Evolutionary conservation across 2,329 filamentous ascomycete genomes (phyloP).

Genomic region (Botryotinia calthae): DNA sequence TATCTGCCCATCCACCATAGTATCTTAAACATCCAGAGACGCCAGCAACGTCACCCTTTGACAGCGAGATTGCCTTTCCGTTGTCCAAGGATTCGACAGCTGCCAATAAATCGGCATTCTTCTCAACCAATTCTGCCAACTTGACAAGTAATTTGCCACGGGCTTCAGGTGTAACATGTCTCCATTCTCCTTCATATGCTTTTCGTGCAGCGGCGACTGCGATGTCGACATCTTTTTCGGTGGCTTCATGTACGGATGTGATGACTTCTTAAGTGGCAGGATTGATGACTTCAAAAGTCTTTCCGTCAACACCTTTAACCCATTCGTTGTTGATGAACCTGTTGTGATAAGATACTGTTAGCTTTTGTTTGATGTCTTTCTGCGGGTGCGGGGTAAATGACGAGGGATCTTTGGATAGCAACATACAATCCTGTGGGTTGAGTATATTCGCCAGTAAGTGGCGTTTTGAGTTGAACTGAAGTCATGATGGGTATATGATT

Average conservation of each 20-base stretch:
- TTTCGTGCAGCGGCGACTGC: slow-evolving; percentile 83
- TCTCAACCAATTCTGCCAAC: slow-evolving; percentile 76
- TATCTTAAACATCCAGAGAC: slow-evolving; percentile 74
- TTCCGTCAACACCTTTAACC: slow-evolving; percentile 77
- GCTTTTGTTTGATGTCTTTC: background rate
- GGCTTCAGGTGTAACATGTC: slow-evolving; percentile 63
- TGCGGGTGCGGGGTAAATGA: slow-evolving; percentile 24
- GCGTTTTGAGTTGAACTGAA: slow-evolving; percentile 35
- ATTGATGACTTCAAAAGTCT: slow-evolving; percentile 92
- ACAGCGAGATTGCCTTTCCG: slow-evolving; percentile 76
- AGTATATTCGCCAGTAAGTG: slow-evolving; percentile 38
- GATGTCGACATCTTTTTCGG: slow-evolving; percentile 79
- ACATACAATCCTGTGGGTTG: slow-evolving; percentile 46
- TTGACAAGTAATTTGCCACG: slow-evolving; percentile 70
- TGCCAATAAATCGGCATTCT: slow-evolving; percentile 73
- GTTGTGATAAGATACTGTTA: slow-evolving; percentile 6
- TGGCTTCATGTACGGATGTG: slow-evolving; percentile 77
- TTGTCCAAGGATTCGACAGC: slow-evolving; percentile 86
- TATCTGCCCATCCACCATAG: slow-evolving; percentile 74
- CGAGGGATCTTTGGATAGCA: background rate
- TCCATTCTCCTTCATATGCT: slow-evolving; percentile 76
- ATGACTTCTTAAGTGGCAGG: slow-evolving; percentile 82
- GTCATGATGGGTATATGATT: slow-evolving; percentile 30
- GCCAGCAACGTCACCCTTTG: slow-evolving; percentile 69
- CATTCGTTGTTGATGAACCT: slow-evolving; percentile 87